These are phyloP conservation scores for Lepraria neglecta DNA, from an alignment of 495 filamentous ascomycete genomes.

Conservation along the genomic window DNA sequence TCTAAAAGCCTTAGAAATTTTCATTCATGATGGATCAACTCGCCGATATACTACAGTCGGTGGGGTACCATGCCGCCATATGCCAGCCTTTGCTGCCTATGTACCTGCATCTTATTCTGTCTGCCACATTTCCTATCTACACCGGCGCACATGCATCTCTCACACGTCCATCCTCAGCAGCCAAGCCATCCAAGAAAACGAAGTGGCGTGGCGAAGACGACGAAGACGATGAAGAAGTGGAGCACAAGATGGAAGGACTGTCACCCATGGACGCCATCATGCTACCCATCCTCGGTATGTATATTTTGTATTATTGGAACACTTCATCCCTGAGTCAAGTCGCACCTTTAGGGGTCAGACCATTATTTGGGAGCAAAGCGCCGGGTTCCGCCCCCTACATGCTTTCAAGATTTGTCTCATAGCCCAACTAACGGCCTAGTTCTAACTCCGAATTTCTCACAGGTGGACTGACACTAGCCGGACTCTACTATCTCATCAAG, in stretches of 20 bases:
- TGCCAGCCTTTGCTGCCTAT: constrained; percentile 55
- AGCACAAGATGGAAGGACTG: constrained; percentile 66
- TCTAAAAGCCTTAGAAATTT: no score
- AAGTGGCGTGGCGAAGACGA: constrained; percentile 39
- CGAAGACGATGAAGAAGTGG: constrained; percentile 47
- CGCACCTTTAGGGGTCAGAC: no score
- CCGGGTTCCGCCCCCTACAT: no score
- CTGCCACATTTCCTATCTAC: constrained; percentile 68
- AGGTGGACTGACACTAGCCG: constrained; percentile 60
- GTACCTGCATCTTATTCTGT: constrained; percentile 59
- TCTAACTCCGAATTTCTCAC: no score
- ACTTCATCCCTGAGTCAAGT: no score
- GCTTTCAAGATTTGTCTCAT: no score
- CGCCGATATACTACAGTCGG: constrained; percentile 12
- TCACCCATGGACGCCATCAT: constrained; percentile 75
- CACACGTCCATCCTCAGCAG: constrained; percentile 72
- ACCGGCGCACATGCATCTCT: constrained; percentile 65
- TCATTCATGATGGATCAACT: not conserved
- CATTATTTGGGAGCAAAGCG: no score
- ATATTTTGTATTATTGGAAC: no score
- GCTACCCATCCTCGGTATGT: constrained; percentile 63
- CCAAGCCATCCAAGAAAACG: constrained; percentile 50
- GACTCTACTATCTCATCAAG: constrained; percentile 83
- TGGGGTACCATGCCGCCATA: constrained; percentile 16
- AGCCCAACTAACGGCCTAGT: no score